Base-by-base conservation (phyloP, 352 stramenopile genomes). In the Salisapilia sapeloensis region DNA sequence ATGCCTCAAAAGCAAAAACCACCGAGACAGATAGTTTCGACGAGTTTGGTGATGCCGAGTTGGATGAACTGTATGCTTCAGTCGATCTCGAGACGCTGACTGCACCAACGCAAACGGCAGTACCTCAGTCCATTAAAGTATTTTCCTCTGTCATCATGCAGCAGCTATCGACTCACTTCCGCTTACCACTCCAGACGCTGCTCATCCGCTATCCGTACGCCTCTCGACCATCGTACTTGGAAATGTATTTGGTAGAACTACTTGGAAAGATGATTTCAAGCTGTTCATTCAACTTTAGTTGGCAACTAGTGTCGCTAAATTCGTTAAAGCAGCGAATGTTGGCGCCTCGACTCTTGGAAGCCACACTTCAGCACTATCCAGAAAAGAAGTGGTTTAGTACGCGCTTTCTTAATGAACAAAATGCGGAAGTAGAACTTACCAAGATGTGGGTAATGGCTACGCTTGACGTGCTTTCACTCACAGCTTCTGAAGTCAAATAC, bases 211-310 rank as follows among this genome's bases (percentile, higher is more conserved):
- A 71, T 13, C 65, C 59, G 1, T 18, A 19, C 24, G 42, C 37
- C 27, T 46, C 48, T 6, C 37, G 44, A 18, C 38, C 35, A 22
- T 40, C 30, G 1, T 74, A 56, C 24, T 37, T 70, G 10, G 63
- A 89, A 47, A 29, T 76, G n/a, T 82, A 62, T 30, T 34, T 59
- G 10, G 56, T 85, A 24, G 69, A 89, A 41, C 43, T 85, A 28
- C 39, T 84, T 14, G 72, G 69, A 7, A 48, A 41, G 24, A 48
- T 81, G 15, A 46, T 89, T 15, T 60, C 69, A 4, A 67, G 59
- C 0, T 70, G 61, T 24, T 56, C 55, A 10, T 52, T 77, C 26
- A 48, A 62, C 5, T 89, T 82, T 41, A 56, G 42, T 29, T 89
- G 72, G 72, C 63, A 20, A 29, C 44, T 61, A 2, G 34, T 79